Evolutionary conservation across 1,139 yeast genomes (phyloP).

Genomic region (Taphrina betulina): DNA sequence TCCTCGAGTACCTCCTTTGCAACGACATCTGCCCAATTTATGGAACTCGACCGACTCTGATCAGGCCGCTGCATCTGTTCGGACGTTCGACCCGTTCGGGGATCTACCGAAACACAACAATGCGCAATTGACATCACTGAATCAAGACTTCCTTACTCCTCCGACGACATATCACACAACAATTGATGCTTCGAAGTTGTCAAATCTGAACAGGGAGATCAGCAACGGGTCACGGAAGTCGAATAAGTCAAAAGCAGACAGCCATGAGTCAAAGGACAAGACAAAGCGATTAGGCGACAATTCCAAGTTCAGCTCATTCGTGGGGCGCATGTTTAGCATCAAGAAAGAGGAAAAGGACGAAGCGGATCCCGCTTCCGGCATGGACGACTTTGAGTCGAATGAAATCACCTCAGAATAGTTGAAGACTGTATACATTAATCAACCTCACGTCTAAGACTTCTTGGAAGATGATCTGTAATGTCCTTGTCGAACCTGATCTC

Average conservation of each 20-base stretch:
- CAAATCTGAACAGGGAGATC: constrained; percentile 1
- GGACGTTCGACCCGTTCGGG: constrained; percentile 14
- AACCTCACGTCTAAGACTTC: no score
- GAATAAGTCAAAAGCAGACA: constrained; percentile 7
- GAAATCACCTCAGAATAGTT: no score
- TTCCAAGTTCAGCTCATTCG: constrained; percentile 21
- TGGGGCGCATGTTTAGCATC: constrained; percentile 23
- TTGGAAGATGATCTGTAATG: no score
- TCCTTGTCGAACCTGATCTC: no score
- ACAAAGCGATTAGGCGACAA: constrained; percentile 3
- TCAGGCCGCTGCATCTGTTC: background rate
- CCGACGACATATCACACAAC: constrained; percentile 15
- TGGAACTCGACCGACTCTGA: constrained; percentile 8
- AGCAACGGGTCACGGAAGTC: constrained; percentile 16
- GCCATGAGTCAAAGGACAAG: constrained; percentile 14
- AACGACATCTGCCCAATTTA: constrained; percentile 15
- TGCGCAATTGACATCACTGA: background rate
- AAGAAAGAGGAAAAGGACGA: constrained; percentile 20
- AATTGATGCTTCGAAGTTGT: constrained; percentile 8
- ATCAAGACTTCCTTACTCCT: background rate
- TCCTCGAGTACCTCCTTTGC: constrained; percentile 10
- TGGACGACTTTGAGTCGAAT: no score
- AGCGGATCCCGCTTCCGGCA: no score
- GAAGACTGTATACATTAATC: no score
- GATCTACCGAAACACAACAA: background rate